Conservation (phyloP, 164 flowering plant genomes). For the Piper longum region DNA sequence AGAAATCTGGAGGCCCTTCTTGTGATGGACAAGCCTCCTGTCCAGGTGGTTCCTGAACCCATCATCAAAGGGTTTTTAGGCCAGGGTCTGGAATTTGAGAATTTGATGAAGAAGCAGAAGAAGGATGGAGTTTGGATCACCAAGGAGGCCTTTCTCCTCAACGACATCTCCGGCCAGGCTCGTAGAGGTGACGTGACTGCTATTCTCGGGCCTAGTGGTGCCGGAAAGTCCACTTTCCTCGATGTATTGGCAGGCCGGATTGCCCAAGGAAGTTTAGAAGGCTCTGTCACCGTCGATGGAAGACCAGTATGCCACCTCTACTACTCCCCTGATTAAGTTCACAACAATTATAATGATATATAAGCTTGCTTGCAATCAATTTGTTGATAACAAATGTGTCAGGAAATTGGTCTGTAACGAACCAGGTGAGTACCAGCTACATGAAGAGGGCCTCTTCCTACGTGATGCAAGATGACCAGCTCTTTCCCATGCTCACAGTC, state of each 20-base stretch:
- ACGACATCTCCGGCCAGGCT: conserved; percentile 71
- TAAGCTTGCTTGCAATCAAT: no score
- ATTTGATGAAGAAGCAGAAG: conserved; percentile 52
- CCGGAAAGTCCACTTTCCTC: conserved; percentile 75
- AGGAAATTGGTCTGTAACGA: neutral
- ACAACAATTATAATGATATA: no score
- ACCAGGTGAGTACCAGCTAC: conserved; percentile 58
- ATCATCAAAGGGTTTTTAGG: conserved; percentile 24
- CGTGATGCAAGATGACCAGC: conserved; percentile 87
- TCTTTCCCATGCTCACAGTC: conserved; percentile 69
- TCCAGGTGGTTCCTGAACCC: conserved; percentile 1
- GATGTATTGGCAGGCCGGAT: conserved; percentile 74
- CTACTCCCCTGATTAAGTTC: neutral
- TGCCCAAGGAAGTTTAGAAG: conserved; percentile 64
- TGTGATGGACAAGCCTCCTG: conserved; percentile 33
- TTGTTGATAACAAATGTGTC: neutral
- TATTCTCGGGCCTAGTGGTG: conserved; percentile 75
- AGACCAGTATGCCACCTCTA: conserved; percentile 25
- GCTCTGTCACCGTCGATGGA: conserved; percentile 56
- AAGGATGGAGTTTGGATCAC: conserved; percentile 61
- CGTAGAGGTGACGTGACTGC: conserved; percentile 63
- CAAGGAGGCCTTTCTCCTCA: conserved; percentile 60
- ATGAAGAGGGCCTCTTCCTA: conserved; percentile 74
- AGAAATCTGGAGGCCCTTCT: conserved; percentile 46
- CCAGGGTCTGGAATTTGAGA: conserved; percentile 50